phyloP scores from a whole-genome alignment of 208 protist species.

The Wallacemonas sp. region DNA sequence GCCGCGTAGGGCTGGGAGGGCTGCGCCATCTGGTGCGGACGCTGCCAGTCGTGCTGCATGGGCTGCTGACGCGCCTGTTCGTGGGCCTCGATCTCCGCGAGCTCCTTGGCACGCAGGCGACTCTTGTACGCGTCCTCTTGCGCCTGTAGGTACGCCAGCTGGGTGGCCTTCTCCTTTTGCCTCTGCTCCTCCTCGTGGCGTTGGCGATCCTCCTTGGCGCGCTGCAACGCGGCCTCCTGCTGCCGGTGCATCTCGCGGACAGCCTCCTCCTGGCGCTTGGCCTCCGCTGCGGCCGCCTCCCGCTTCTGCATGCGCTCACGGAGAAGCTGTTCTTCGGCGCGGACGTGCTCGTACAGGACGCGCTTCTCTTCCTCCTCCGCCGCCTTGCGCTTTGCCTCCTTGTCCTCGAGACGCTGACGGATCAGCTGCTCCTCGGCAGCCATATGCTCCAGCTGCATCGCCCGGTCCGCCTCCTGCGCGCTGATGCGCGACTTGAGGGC shows the following conservation, averaged over 20 bases:
- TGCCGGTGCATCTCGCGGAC: constrained; percentile 28
- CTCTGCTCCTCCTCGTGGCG: constrained; percentile 29
- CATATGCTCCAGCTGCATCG: constrained; percentile 46
- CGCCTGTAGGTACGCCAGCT: constrained; percentile 49
- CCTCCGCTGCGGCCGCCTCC: constrained; percentile 18
- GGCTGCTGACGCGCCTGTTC: constrained; percentile 27
- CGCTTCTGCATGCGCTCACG: constrained; percentile 51
- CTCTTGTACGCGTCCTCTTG: constrained; percentile 61
- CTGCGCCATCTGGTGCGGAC: neutral
- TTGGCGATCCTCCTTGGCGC: constrained; percentile 25
- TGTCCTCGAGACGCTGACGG: constrained; percentile 44
- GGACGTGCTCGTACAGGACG: constrained; percentile 66
- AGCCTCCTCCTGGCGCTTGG: constrained; percentile 25
- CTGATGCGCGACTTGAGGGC: constrained; percentile 37
- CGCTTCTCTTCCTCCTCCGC: constrained; percentile 47
- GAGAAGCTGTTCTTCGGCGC: constrained; percentile 64
- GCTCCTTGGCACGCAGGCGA: constrained; percentile 49
- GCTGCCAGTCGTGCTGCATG: constrained; percentile 8
- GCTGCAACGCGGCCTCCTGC: constrained; percentile 45
- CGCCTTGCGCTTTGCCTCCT: constrained; percentile 47
- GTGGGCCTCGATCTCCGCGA: constrained; percentile 40
- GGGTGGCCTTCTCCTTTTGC: constrained; percentile 31
- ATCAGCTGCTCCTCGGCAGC: constrained; percentile 70
- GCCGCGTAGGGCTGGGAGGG: neutral
- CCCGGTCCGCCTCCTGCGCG: constrained; percentile 41